Percentiles rank a stretch among this genome's conserved stretches.
Evolutionary conservation across 495 filamentous ascomycete species (phyloP).

Genomic region (Aspergillus biplanus): DNA sequence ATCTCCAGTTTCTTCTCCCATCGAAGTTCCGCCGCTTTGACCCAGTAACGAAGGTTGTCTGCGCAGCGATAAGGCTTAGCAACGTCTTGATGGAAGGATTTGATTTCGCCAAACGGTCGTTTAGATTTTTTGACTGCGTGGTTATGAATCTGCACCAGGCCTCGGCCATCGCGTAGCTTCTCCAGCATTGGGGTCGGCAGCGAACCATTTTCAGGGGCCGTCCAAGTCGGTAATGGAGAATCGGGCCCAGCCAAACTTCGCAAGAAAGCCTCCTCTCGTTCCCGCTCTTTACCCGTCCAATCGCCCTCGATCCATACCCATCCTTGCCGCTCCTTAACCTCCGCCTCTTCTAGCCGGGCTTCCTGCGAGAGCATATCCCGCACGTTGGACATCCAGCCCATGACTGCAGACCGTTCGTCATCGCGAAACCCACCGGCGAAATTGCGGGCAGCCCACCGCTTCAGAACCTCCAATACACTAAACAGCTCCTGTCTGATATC

Average conservation of each 20-base stretch:
- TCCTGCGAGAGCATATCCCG: slow-evolving; percentile 75
- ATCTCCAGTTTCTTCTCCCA: slow-evolving; percentile 89
- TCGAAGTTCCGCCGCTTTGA: slow-evolving; percentile 91
- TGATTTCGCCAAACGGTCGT: slow-evolving; percentile 89
- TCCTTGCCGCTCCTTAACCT: slow-evolving; percentile 67
- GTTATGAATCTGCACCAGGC: slow-evolving; percentile 87
- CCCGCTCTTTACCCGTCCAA: slow-evolving; percentile 76
- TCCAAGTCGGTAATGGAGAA: slow-evolving; percentile 70
- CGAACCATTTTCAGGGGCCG: slow-evolving; percentile 54
- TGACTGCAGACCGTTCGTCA: slow-evolving; percentile 73
- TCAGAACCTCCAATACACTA: slow-evolving; percentile 83
- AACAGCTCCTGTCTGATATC: slow-evolving; percentile 81
- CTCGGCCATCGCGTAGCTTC: slow-evolving; percentile 74
- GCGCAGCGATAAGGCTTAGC: slow-evolving; percentile 91
- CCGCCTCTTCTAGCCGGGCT: slow-evolving; percentile 71
- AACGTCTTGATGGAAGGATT: slow-evolving; percentile 82
- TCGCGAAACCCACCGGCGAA: slow-evolving; percentile 81
- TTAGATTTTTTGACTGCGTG: slow-evolving; percentile 81
- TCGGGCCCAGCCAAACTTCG: slow-evolving; percentile 56
- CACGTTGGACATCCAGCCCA: slow-evolving; percentile 75
- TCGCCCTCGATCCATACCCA: slow-evolving; percentile 81
- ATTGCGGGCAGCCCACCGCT: slow-evolving; percentile 83
- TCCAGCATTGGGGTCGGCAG: slow-evolving; percentile 78
- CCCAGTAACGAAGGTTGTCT: slow-evolving; percentile 93
- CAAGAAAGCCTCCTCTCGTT: slow-evolving; percentile 86